Evolutionary conservation across 495 filamentous ascomycete species (phyloP).

Genomic region (Xylaria telfairii): DNA sequence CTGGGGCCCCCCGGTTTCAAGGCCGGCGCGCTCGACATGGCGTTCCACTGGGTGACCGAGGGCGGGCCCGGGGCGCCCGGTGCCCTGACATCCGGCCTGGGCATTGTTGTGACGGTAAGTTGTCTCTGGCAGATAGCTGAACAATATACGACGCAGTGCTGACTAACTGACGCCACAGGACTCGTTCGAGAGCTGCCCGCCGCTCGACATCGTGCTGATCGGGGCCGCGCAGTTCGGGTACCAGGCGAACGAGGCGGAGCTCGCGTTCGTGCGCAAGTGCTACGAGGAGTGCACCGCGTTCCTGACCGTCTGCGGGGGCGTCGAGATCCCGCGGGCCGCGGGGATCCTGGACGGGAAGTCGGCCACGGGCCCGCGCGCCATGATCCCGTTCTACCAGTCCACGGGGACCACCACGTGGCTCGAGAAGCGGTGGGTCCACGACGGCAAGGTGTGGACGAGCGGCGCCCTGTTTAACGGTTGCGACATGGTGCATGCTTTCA

Average conservation of each 20-base stretch:
- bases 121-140: too few relatives aligned
- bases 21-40: conserved; percentile 25
- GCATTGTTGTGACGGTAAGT: background rate
- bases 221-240: conserved; percentile 29
- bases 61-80: conserved; percentile 2
- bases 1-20: conserved; percentile 23
- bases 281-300: conserved; percentile 28
- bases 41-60: conserved; percentile 34
- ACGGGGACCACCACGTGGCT: conserved; percentile 37
- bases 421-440: conserved; percentile 37
- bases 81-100: background rate
- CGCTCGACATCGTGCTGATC: conserved; percentile 35
- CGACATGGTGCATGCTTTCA: conserved; percentile 41
- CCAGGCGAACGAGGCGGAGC: conserved; percentile 27
- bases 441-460: conserved; percentile 42
- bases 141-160: too few relatives aligned
- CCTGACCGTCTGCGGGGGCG: conserved; percentile 36
- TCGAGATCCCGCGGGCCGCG: conserved; percentile 26
- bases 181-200: conserved; percentile 32
- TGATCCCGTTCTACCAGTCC: conserved; percentile 24
- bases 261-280: conserved; percentile 32
- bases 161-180: conserved; percentile 21
- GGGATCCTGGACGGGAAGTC: conserved; percentile 34
- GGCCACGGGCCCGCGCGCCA: conserved; percentile 30
- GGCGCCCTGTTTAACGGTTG: conserved; percentile 42